These are phyloP conservation scores for Byssothecium circinans DNA, from an alignment of 2,329 filamentous ascomycete species.

Conservation along the genomic window DNA sequence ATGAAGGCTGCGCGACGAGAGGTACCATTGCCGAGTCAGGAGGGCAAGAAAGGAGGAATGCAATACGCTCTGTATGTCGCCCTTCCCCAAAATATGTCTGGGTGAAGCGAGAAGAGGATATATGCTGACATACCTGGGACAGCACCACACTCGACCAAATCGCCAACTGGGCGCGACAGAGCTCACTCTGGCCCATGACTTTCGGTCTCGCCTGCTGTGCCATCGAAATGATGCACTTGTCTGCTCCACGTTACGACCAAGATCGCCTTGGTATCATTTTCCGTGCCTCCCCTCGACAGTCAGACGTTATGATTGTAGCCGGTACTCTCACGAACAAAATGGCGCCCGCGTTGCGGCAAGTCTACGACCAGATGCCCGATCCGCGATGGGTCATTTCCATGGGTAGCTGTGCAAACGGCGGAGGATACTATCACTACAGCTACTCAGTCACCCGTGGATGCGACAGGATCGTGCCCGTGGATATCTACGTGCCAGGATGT, in stretches of 20 bases:
- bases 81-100: background rate
- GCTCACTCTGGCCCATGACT: conserved; percentile 89
- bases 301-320: conserved; percentile 93
- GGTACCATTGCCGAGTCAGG: conserved; percentile 76
- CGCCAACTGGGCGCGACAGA: conserved; percentile 83
- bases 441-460: conserved; percentile 78
- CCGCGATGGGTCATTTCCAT: conserved; percentile 85
- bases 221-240: conserved; percentile 93
- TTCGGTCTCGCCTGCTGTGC: conserved; percentile 90
- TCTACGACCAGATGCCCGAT: conserved; percentile 96
- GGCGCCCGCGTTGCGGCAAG: conserved; percentile 84
- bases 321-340: conserved; percentile 96
- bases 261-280: conserved; percentile 91
- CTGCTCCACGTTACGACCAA: conserved; percentile 88
- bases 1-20: conserved; percentile 64
- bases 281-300: conserved; percentile 84
- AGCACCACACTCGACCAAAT: conserved; percentile 81
- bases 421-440: conserved; percentile 85
- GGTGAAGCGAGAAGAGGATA: background rate
- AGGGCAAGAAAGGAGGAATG: conserved; percentile 75
- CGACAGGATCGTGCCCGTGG: conserved; percentile 79
- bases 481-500: conserved; percentile 80
- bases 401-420: conserved; percentile 83
- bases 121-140: conserved; percentile 20
- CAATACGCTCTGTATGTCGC: conserved; percentile 81